Evolutionary conservation across 1,139 yeast species (phyloP).

Genomic region (Meyerozyma carpophila): DNA sequence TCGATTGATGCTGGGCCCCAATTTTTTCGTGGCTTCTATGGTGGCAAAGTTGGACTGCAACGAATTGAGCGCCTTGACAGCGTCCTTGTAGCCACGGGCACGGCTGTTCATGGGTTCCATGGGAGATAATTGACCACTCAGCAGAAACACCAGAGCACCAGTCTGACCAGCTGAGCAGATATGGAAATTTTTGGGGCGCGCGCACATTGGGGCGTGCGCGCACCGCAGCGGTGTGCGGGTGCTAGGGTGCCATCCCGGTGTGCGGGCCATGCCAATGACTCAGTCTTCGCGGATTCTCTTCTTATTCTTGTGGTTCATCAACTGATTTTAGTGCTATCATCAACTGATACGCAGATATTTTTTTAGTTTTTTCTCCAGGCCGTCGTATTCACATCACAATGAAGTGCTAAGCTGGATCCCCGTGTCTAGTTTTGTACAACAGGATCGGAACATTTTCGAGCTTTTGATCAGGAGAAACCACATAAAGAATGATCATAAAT

Average conservation of each 20-base stretch:
- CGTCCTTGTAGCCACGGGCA: slow-evolving; percentile 48
- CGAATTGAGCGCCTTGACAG: slow-evolving; percentile 77
- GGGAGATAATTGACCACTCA: not conserved
- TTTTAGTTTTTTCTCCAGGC: not conserved
- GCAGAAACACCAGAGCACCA: not conserved
- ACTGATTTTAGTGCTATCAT: not conserved
- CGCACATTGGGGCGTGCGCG: not conserved
- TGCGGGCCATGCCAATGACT: not conserved
- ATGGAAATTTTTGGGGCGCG: too few relatives aligned
- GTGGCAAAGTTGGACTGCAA: slow-evolving; percentile 90
- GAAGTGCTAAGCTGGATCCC: not conserved
- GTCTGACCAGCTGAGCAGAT: not conserved
- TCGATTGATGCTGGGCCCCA: slow-evolving; percentile 57
- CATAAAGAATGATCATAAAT: not conserved
- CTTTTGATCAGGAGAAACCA: too few relatives aligned
- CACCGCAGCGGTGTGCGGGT: not conserved
- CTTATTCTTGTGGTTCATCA: not conserved
- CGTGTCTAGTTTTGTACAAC: not conserved
- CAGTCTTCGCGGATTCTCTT: not conserved
- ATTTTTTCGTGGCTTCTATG: slow-evolving; percentile 71
- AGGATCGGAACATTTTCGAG: not conserved
- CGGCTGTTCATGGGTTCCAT: slow-evolving; percentile 7
- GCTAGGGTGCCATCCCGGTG: too few relatives aligned
- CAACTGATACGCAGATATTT: not conserved
- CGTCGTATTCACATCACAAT: not conserved